Base-by-base conservation (phyloP, 208 protist species). In the Spongospora subterranea region DNA sequence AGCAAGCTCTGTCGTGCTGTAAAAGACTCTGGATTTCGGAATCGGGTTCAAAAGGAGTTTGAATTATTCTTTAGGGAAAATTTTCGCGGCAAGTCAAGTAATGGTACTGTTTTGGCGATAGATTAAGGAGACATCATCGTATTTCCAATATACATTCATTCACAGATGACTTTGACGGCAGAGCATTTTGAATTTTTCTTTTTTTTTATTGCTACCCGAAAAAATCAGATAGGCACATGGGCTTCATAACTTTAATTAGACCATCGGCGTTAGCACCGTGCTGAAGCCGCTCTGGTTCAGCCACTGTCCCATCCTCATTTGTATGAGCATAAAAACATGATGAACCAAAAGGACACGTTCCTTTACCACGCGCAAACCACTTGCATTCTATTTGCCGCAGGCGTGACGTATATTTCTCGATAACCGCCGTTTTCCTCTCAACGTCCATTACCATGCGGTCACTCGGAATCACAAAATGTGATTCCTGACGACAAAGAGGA, bases 341-440 rank as follows among this genome's bases (percentile, higher is more conserved):
- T 1, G 88, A 76, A 32, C 88, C 88, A n/a, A 89, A 89, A 20
- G 88, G 88, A n/a, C 88, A 89, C 17, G 46, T 71, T n/a, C 88
- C 88, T 89, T 71, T 89, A 1, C 54, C 54, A 39, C 54, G 88
- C 17, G 71, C 71, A 45, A 89, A 89, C 50, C 54, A 71, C 65
- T 89, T 89, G 88, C 88, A 89, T 39, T 60, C 50, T 20, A 89
- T 89, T 45, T 89, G 88, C n/a, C 50, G 50, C 65, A 89, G 54
- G 1, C 50, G n/a, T 20, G 6, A 6, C n/a, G 46, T 89, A 45
- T 89, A 89, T 45, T 89, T 89, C 54, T 89, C 50, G 45, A 89
- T 89, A 1, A 89, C 50, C 13, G 6, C 29, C 54, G 46, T 20
- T 45, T 89, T 89, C 35, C 88, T 60, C 32, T 20, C 54, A 32